Evolutionary conservation across 345 rosid genomes (phyloP).

Genomic region (Eucalyptus cloeziana): DNA sequence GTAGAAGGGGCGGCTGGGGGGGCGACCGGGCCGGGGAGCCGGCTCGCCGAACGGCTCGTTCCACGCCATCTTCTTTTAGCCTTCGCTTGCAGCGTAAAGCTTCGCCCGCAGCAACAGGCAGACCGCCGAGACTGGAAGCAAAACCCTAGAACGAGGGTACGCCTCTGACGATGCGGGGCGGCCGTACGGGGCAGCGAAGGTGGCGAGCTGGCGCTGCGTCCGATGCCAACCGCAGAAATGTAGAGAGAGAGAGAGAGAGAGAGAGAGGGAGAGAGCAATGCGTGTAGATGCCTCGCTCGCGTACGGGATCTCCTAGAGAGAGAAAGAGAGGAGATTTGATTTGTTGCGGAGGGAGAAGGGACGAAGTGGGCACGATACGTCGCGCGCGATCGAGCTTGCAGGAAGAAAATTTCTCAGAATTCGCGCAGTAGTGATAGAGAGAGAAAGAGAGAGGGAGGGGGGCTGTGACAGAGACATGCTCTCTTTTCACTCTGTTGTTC

Average conservation of each 20-base stretch:
- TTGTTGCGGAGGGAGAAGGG: not conserved
- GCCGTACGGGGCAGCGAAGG: no score
- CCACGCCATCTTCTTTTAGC: not conserved
- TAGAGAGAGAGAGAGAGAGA: not conserved
- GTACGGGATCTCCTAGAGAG: not conserved
- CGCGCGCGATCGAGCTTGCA: not conserved
- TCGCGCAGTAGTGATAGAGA: not conserved
- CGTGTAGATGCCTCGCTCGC: not conserved
- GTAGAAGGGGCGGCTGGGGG: constrained; percentile 4
- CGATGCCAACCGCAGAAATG: not conserved
- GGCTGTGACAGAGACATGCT: not conserved
- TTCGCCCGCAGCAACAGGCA: not conserved
- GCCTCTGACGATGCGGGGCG: not conserved
- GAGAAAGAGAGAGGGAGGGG: not conserved
- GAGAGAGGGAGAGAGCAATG: not conserved
- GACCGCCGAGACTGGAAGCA: not conserved
- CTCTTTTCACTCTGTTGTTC: not conserved
- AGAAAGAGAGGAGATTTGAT: not conserved
- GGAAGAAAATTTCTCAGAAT: not conserved
- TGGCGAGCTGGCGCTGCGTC: no score
- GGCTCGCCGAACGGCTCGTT: not conserved
- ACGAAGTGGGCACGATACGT: not conserved
- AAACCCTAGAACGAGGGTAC: not conserved
- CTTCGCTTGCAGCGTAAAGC: not conserved
- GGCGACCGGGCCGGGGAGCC: not conserved